phyloP scores from a whole-genome alignment of 345 rosid species.

The Populus nigra region DNA sequence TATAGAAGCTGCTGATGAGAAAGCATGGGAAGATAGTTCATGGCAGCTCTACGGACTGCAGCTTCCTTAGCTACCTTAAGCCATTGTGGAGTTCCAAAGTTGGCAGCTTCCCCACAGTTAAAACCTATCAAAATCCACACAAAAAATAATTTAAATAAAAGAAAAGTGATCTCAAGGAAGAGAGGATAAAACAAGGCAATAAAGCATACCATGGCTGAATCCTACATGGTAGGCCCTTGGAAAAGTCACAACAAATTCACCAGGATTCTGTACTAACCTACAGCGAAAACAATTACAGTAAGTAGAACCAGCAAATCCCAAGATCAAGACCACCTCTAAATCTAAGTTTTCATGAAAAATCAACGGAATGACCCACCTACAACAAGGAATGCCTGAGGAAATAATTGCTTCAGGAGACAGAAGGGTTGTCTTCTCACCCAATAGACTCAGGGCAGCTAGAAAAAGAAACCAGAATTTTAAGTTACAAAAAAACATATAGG shows the following conservation, averaged over 20 bases:
- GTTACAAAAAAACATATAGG: slow-evolving; percentile 10
- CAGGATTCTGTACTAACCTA: slow-evolving; percentile 96
- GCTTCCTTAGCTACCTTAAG: slow-evolving; percentile 95
- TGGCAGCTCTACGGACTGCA: slow-evolving; percentile 98
- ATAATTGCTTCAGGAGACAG: slow-evolving; percentile 80
- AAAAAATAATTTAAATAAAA: background rate
- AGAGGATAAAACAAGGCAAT: background rate
- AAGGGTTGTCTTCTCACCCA: slow-evolving; percentile 99
- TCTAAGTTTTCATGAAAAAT: background rate
- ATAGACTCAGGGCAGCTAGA: slow-evolving; percentile 74
- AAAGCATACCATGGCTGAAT: slow-evolving; percentile 96
- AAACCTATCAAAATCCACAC: slow-evolving; percentile 49
- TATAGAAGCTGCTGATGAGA: slow-evolving; percentile 96
- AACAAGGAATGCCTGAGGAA: slow-evolving; percentile 89
- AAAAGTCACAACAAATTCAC: slow-evolving; percentile 99
- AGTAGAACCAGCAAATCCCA: slow-evolving; percentile 16
- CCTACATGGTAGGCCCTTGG: slow-evolving; percentile 99
- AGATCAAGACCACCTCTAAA: slow-evolving; percentile 2
- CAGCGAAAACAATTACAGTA: slow-evolving; percentile 18
- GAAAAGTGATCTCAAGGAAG: background rate
- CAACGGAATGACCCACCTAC: slow-evolving; percentile 56
- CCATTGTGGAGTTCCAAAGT: slow-evolving; percentile 99
- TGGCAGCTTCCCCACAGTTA: slow-evolving; percentile 99
- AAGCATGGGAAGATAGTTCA: slow-evolving; percentile 99
- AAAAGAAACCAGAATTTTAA: slow-evolving; percentile 23